phyloP scores from a whole-genome alignment of 2,329 filamentous ascomycete genomes.

The Colletotrichum costaricense region DNA sequence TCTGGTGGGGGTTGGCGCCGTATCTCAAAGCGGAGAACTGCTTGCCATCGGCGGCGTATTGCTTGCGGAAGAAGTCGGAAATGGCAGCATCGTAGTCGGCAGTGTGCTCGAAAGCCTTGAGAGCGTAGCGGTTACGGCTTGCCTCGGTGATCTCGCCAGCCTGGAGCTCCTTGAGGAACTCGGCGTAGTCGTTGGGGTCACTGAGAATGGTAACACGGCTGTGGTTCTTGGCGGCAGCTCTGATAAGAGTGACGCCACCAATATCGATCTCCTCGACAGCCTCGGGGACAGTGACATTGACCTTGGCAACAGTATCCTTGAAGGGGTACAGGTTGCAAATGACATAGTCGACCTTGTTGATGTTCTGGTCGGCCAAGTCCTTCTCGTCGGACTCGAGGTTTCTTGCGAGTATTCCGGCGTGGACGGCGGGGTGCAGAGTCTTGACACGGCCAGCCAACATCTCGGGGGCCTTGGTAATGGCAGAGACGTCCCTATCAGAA shows the following conservation, averaged over 20 bases:
- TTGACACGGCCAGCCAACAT: conserved; percentile 90
- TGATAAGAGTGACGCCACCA: conserved; percentile 94
- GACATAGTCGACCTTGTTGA: conserved; percentile 94
- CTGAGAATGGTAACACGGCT: conserved; percentile 94
- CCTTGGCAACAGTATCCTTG: conserved; percentile 97
- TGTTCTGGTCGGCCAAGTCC: conserved; percentile 94
- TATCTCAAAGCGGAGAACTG: conserved; percentile 91
- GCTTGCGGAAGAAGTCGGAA: conserved; percentile 96
- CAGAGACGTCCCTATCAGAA: conserved; percentile 83
- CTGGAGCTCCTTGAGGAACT: conserved; percentile 92
- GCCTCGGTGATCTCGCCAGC: conserved; percentile 86
- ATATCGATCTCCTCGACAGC: conserved; percentile 99
- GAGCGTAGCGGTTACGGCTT: conserved; percentile 88
- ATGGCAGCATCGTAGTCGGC: conserved; percentile 97
- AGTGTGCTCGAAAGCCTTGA: conserved; percentile 99
- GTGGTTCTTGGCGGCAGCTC: conserved; percentile 98
- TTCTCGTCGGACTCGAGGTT: conserved; percentile 96
- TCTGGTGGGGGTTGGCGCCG: conserved; percentile 97
- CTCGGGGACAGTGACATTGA: conserved; percentile 96
- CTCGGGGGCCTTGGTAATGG: conserved; percentile 96
- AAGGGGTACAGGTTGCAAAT: conserved; percentile 99
- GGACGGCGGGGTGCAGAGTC: conserved; percentile 95
- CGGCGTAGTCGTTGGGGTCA: conserved; percentile 92
- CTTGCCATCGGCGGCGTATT: conserved; percentile 87
- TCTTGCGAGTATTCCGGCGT: conserved; percentile 91